phyloP scores from a whole-genome alignment of 2,329 filamentous ascomycete genomes.

The Teratosphaeria nubilosa region DNA sequence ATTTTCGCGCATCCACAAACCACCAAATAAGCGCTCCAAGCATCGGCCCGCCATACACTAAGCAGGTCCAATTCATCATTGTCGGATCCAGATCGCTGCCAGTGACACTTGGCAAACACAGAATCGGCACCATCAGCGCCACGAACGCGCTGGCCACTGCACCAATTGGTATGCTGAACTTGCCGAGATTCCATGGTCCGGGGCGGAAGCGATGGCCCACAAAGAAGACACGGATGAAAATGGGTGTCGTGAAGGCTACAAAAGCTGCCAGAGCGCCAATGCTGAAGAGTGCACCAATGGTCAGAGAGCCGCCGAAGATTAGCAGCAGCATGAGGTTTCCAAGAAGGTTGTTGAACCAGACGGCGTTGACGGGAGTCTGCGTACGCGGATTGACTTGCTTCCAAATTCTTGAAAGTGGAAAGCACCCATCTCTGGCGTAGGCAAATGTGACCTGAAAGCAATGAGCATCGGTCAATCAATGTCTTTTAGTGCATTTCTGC shows the following conservation, averaged over 20 bases:
- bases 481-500: no score
- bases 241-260: conserved; percentile 49
- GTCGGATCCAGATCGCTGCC: conserved; percentile 43
- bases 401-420: conserved; percentile 51
- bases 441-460: conserved; percentile 27
- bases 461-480: no score
- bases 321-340: conserved; percentile 53
- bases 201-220: conserved; percentile 54
- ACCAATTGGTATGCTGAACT: conserved; percentile 48
- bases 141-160: conserved; percentile 50
- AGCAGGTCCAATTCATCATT: conserved; percentile 50
- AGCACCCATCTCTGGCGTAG: conserved; percentile 63
- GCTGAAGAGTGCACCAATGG: conserved; percentile 58
- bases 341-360: conserved; percentile 54
- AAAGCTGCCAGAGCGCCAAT: conserved; percentile 61
- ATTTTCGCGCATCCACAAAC: conserved; percentile 51
- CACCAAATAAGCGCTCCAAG: conserved; percentile 46
- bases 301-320: conserved; percentile 52
- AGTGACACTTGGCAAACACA: conserved; percentile 52
- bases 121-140: conserved; percentile 55
- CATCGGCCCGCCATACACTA: conserved; percentile 24
- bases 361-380: conserved; percentile 58
- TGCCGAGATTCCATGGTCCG: conserved; percentile 60
- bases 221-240: conserved; percentile 49
- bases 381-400: conserved; percentile 51